Evolutionary conservation across 192 early-diverging fungal species (phyloP).

Genomic region (Coemansia sp.): DNA sequence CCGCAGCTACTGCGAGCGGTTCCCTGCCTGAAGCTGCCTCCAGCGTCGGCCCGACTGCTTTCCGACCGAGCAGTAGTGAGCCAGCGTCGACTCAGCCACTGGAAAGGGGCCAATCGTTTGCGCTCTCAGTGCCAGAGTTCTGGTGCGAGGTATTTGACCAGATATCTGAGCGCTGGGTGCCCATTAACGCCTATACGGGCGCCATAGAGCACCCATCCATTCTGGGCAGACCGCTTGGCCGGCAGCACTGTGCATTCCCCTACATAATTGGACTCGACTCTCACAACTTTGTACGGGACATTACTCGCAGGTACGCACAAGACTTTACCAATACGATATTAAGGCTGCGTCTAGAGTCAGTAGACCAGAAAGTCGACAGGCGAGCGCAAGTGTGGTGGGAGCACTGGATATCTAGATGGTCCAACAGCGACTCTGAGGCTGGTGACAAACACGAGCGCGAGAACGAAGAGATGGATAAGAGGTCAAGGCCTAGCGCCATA

Average conservation of each 20-base stretch:
- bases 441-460: constrained; percentile 49
- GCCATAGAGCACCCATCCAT: constrained; percentile 23
- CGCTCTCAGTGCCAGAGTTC: constrained; percentile 48
- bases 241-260: constrained; percentile 7
- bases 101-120: background rate
- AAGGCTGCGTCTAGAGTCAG: constrained; percentile 47
- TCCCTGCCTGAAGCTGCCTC: background rate
- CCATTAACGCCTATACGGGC: constrained; percentile 32
- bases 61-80: background rate
- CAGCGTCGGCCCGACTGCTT: too few relatives aligned
- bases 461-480: constrained; percentile 53
- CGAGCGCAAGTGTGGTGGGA: constrained; percentile 42
- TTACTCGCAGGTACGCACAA: constrained; percentile 45
- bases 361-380: constrained; percentile 12
- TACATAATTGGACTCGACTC: constrained; percentile 35
- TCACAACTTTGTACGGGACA: constrained; percentile 21
- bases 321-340: constrained; percentile 45
- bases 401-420: constrained; percentile 41
- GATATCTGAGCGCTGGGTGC: constrained; percentile 61
- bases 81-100: background rate
- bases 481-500: constrained; percentile 64
- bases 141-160: constrained; percentile 70
- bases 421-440: constrained; percentile 14
- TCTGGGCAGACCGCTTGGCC: background rate
- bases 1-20: background rate